phyloP scores from a whole-genome alignment of 2,329 filamentous ascomycete genomes.

The Fusarium sp. region DNA sequence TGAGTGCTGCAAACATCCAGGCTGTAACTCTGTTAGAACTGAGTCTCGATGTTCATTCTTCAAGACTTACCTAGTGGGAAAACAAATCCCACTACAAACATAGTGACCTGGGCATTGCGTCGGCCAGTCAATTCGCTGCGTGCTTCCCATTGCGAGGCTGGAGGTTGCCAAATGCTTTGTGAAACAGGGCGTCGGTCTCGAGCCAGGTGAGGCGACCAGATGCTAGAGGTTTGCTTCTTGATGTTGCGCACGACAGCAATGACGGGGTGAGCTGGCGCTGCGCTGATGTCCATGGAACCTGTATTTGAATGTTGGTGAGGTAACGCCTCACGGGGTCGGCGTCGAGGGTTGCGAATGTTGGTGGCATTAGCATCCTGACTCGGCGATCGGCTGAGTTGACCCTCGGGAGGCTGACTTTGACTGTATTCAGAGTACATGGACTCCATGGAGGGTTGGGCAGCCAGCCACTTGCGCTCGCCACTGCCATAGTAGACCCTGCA shows the following conservation, averaged over 20 bases:
- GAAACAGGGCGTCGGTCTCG: conserved; percentile 69
- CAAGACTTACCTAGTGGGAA: conserved; percentile 73
- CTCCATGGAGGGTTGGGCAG: conserved; percentile 57
- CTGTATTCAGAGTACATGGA: conserved; percentile 60
- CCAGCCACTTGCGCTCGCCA: conserved; percentile 68
- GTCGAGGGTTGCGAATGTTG: conserved; percentile 59
- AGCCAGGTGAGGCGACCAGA: conserved; percentile 80
- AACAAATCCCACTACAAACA: conserved; percentile 82
- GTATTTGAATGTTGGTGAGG: conserved; percentile 25
- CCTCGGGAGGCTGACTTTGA: conserved; percentile 61
- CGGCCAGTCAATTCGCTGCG: conserved; percentile 71
- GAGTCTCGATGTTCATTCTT: neutral
- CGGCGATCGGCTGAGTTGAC: conserved; percentile 61
- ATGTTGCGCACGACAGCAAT: conserved; percentile 46
- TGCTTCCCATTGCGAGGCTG: conserved; percentile 73
- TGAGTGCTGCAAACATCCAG: conserved; percentile 82
- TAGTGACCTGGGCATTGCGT: conserved; percentile 78
- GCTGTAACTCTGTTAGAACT: conserved; percentile 57
- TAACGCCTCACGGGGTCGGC: conserved; percentile 54
- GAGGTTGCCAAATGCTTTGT: conserved; percentile 78
- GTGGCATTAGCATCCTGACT: conserved; percentile 61
- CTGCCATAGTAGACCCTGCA: conserved; percentile 76
- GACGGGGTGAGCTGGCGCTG: conserved; percentile 48
- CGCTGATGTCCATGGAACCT: conserved; percentile 60
- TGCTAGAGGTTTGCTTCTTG: conserved; percentile 66